Base-by-base conservation (phyloP, 2,329 filamentous ascomycete species). In the Didymosphaeria variabile region DNA sequence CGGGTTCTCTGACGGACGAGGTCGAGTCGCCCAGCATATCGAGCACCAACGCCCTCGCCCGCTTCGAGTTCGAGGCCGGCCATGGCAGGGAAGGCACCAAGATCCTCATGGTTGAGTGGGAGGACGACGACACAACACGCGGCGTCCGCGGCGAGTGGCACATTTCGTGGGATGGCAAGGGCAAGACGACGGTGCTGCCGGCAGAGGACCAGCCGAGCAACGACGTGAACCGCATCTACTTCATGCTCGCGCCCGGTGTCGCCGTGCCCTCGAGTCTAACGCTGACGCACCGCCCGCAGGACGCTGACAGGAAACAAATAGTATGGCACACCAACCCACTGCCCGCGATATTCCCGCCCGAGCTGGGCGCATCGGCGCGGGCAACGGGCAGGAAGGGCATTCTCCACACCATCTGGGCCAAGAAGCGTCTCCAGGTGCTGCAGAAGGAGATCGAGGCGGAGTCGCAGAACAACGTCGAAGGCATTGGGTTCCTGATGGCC, bases 51-150 rank as follows among this genome's bases (percentile, higher is more conserved):
- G 90, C 90, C n/a, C 83, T 93, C 49, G 90, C 92, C 49, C 89
- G 93, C 61, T 97, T 96, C 79, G 93, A 97, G 77, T 96, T 97
- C 74, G 91, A 94, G 79, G 84, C 87, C 0, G 90, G 89, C 38
- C 87, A 86, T 75, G 90, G 88, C 53, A 92, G 92, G 71, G 90
- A 94, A 66, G 93, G 93, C 44, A 96, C 92, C 64, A 97, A 97
- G 82, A 90, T 97, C 65, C 82, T 97, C 69, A 95, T 97, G 92
- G 90, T 97, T 42, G 93, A 97, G 77, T 97, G 93, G 93, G 88
- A 92, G 74, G 87, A 90, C 55, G 85, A 86, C 66, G 81, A 84
- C 61, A 77, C 80, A 45, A 83, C 80, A 2, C 78, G 81, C 55
- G 78, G 79, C 12, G 66, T 83, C 17, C 73, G 72, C 0, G 85